Conservation (phyloP, 2,329 filamentous ascomycete species). For the Exophiala lecanii-corni region DNA sequence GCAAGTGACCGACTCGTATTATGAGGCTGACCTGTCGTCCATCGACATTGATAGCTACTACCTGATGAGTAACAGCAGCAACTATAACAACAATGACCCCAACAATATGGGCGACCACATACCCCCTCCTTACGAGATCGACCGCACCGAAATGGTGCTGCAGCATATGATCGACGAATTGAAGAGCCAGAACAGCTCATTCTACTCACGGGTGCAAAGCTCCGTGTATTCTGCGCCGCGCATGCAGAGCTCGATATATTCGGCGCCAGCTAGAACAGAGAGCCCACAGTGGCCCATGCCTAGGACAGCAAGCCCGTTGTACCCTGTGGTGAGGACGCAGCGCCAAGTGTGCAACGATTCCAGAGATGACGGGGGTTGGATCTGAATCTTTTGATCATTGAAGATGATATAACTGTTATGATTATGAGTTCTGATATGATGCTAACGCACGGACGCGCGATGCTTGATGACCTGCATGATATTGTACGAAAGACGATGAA, state of each 20-base stretch:
- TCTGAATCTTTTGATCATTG: neutral
- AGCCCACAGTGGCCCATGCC: neutral
- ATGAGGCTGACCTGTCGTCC: conserved; percentile 11
- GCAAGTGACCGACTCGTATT: conserved; percentile 3
- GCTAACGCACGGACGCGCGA: too few species aligned
- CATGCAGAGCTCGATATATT: neutral
- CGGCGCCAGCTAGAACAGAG: neutral
- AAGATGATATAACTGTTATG: too few species aligned
- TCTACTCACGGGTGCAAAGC: neutral
- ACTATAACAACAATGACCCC: too few species aligned
- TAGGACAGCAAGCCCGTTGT: neutral
- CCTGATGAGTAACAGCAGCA: conserved; percentile 4
- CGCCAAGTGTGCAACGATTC: too few species aligned
- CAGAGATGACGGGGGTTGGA: conserved; percentile 3
- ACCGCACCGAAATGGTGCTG: conserved; percentile 9
- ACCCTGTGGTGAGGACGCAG: neutral
- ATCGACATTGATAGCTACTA: conserved; percentile 19
- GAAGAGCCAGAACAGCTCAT: conserved; percentile 2
- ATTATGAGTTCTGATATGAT: too few species aligned
- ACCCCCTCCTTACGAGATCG: conserved; percentile 1
- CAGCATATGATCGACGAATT: conserved; percentile 16
- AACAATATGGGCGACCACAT: too few species aligned
- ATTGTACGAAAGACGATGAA: too few species aligned
- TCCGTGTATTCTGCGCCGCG: conserved; percentile 1
- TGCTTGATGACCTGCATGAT: too few species aligned